Percentiles rank a stretch among this genome's conserved stretches.
Evolutionary conservation across 2,329 filamentous ascomycete species (phyloP).

Genomic region (Dothiorella sarmentorum): DNA sequence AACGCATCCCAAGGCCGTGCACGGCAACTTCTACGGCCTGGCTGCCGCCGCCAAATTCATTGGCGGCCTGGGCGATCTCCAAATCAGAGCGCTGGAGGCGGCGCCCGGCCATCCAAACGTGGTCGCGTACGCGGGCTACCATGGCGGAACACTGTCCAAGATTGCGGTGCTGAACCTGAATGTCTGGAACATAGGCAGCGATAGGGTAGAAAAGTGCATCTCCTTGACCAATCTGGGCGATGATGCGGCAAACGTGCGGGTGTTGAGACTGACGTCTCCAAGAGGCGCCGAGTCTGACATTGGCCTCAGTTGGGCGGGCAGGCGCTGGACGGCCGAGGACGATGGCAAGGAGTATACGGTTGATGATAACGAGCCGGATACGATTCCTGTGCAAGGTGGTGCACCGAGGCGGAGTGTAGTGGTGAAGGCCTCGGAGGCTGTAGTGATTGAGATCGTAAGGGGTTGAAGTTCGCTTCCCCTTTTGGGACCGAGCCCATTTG

Average conservation of each 20-base stretch:
- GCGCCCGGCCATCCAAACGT: background rate
- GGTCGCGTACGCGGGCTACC: background rate
- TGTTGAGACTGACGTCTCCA: background rate
- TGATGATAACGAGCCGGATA: background rate
- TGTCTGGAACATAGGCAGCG: background rate
- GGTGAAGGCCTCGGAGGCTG: background rate
- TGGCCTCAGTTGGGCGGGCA: background rate
- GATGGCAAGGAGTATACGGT: background rate
- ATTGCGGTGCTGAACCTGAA: background rate
- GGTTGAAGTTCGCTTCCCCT: background rate
- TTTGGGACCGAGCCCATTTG: background rate
- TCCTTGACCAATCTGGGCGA: background rate
- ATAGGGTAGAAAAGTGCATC: accelerated
- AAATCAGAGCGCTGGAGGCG: background rate
- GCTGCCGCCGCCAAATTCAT: background rate
- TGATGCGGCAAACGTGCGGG: background rate
- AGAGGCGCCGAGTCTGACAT: background rate
- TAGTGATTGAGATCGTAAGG: background rate
- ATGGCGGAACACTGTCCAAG: background rate
- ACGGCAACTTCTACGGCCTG: background rate
- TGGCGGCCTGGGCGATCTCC: background rate
- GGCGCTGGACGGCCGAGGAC: background rate
- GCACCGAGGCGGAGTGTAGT: background rate
- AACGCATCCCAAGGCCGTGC: background rate
- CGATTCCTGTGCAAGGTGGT: background rate